Evolutionary conservation across 2,329 filamentous ascomycete species (phyloP).

Genomic region (Trichoderma polysporum): DNA sequence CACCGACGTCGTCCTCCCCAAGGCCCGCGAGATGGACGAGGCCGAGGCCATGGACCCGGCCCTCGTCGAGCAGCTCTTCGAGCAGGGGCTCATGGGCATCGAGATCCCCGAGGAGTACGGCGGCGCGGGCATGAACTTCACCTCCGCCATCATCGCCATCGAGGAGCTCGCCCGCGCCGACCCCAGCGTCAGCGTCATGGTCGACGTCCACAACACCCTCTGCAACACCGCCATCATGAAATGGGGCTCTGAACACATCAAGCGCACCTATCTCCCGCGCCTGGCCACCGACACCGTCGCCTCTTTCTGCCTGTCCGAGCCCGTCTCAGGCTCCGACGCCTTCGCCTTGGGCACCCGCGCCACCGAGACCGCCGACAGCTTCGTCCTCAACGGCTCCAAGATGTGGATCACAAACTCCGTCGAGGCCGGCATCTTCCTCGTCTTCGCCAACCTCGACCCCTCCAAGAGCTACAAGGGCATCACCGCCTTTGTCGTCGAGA

Average conservation of each 20-base stretch:
- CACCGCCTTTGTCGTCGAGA: slow-evolving; percentile 92
- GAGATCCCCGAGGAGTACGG: slow-evolving; percentile 98
- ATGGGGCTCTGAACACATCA: slow-evolving; percentile 72
- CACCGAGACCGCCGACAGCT: slow-evolving; percentile 77
- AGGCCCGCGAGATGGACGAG: slow-evolving; percentile 97
- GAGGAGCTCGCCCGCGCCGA: slow-evolving; percentile 94
- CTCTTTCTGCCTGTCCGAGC: slow-evolving; percentile 91
- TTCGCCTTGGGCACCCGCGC: slow-evolving; percentile 94
- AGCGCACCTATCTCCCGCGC: slow-evolving; percentile 86
- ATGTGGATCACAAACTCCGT: slow-evolving; percentile 99
- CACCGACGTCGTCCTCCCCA: slow-evolving; percentile 81
- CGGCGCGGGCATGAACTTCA: slow-evolving; percentile 98
- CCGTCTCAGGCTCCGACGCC: slow-evolving; percentile 88
- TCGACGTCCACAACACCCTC: slow-evolving; percentile 97
- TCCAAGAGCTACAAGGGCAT: slow-evolving; percentile 96
- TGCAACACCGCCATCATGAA: slow-evolving; percentile 92
- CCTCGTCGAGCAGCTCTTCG: slow-evolving; percentile 89
- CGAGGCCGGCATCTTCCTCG: slow-evolving; percentile 93
- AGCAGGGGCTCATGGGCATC: slow-evolving; percentile 95
- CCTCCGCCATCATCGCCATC: slow-evolving; percentile 90
- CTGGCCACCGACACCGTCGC: slow-evolving; percentile 88
- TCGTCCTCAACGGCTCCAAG: slow-evolving; percentile 86
- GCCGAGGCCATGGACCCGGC: slow-evolving; percentile 87
- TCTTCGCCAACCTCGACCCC: slow-evolving; percentile 93
- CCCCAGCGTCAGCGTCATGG: slow-evolving; percentile 90